Evolutionary conservation across 208 protist species (phyloP), one percentile per base, ranked within the genome.

Genomic region (Wallacemonas sp.): DNA sequence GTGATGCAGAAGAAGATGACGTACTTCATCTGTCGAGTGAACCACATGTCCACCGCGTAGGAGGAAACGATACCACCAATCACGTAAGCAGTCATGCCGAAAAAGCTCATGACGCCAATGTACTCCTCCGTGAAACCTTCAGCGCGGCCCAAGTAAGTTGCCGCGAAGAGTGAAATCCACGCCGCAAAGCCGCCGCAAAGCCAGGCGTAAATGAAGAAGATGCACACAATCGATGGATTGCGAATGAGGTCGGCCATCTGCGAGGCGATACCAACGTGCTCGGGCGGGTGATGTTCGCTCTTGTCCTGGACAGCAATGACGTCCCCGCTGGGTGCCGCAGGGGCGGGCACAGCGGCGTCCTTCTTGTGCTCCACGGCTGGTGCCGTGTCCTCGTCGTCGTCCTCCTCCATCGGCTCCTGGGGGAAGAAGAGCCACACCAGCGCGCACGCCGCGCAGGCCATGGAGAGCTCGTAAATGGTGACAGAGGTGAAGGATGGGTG

Each of bases 1-100:
- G 78, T 83, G 32, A 92, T 83, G 66, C 85, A 92, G 66, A 91
- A 82, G 74, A 91, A 89, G 69, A 94, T 89, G 53, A 94, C 88
- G 63, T 92, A 87, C 72, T 94, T 94, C 88, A 94, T 94, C 66
- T 92, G 85, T 10, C 85, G 88, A 17, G 76, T 58, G 62, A 92
- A 94, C 71, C 87, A 92, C 13, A 91, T 66, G 69, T 92, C 89
- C 5, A 88, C 84, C 1, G 92, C 63, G 55, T 84, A 87, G 6
- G 85, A 89, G 24, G 86, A 91, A n/a, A 81, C 36, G 45, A 94
- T 71, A 60, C 89, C 89, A 10, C 89, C 85, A 10, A 60, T 27
- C 41, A 92, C 85, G 76, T 91, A 94, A 39, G 81, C 68, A 27
- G 85, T 68, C 81, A 91, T 92, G 61, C 81, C 83, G 9, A 76